Evolutionary conservation across 164 flowering plant genomes (phyloP).

Genomic region (Houttuynia cordata): DNA sequence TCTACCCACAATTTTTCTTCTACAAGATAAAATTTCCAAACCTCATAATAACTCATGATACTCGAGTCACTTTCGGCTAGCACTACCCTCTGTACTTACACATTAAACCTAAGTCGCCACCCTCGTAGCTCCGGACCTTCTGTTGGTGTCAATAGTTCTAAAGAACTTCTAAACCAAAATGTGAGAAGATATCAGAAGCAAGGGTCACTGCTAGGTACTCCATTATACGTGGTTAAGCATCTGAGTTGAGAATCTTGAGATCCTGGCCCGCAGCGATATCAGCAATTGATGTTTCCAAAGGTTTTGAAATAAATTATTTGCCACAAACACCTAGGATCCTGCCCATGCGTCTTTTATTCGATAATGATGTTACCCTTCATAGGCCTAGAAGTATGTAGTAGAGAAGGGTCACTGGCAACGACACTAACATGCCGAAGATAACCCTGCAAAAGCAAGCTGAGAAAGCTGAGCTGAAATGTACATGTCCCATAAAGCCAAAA

Average conservation of each 20-base stretch:
- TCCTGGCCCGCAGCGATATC: neutral
- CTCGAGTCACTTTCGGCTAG: constrained; percentile 27
- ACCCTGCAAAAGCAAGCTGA: constrained; percentile 35
- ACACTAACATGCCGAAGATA: constrained; percentile 58
- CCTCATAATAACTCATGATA: constrained; percentile 25
- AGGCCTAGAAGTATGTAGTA: constrained; percentile 49
- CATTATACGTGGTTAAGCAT: too few relatives aligned
- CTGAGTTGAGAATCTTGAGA: neutral
- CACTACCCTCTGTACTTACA: constrained; percentile 21
- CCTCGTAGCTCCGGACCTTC: too few relatives aligned
- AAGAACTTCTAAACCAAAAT: neutral
- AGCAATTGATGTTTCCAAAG: neutral
- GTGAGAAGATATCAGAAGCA: neutral
- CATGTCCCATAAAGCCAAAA: neutral
- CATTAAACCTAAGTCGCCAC: neutral
- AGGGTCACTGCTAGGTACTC: too few relatives aligned
- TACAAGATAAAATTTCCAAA: constrained; percentile 12
- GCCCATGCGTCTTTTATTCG: constrained; percentile 7
- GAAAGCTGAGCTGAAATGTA: neutral
- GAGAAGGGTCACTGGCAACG: constrained; percentile 56
- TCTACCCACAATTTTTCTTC: constrained; percentile 5
- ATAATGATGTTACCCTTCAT: constrained; percentile 12
- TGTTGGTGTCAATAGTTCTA: too few relatives aligned
- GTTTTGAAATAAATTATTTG: neutral
- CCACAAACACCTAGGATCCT: constrained; percentile 9